Evolutionary conservation across 1,284 basidiomycete species (phyloP).

Genomic region (Rhodotorula mucilaginosa): DNA sequence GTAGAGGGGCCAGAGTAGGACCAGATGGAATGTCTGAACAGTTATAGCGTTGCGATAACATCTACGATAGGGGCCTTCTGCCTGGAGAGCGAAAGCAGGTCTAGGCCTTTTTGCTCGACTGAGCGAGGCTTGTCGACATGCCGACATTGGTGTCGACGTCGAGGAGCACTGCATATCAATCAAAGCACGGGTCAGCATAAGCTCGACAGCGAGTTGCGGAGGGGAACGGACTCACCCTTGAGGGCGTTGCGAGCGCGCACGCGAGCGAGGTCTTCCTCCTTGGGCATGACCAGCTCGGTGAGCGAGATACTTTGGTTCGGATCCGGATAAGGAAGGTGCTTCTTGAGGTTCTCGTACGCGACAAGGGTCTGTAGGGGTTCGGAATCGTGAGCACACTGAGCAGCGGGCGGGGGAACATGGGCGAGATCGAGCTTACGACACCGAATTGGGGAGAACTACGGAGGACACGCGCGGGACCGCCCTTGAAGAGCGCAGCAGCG

Average conservation of each 20-base stretch:
- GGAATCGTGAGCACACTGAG: background rate
- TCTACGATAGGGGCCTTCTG: background rate
- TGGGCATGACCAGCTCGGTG: constrained; percentile 62
- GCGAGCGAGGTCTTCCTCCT: constrained; percentile 76
- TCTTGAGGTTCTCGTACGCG: constrained; percentile 76
- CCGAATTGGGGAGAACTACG: constrained; percentile 59
- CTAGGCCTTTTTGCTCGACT: constrained; percentile 4
- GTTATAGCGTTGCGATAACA: background rate
- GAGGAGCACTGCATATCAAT: constrained; percentile 20
- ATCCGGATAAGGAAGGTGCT: constrained; percentile 57
- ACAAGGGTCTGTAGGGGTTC: constrained; percentile 88
- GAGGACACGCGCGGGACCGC: constrained; percentile 84
- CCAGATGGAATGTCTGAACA: background rate
- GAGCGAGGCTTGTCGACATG: background rate
- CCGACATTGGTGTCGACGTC: constrained; percentile 28
- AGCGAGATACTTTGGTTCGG: constrained; percentile 47
- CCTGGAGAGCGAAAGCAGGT: background rate
- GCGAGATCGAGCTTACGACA: constrained; percentile 43
- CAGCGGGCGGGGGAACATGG: background rate
- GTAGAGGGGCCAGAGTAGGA: too few relatives aligned
- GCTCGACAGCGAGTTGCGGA: background rate
- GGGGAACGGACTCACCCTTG: constrained; percentile 29
- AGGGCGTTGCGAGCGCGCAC: constrained; percentile 90
- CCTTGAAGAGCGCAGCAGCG: constrained; percentile 89
- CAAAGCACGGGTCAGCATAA: background rate